phyloP scores from a whole-genome alignment of 2,329 filamentous ascomycete species.

The Calonectria hawksworthii region DNA sequence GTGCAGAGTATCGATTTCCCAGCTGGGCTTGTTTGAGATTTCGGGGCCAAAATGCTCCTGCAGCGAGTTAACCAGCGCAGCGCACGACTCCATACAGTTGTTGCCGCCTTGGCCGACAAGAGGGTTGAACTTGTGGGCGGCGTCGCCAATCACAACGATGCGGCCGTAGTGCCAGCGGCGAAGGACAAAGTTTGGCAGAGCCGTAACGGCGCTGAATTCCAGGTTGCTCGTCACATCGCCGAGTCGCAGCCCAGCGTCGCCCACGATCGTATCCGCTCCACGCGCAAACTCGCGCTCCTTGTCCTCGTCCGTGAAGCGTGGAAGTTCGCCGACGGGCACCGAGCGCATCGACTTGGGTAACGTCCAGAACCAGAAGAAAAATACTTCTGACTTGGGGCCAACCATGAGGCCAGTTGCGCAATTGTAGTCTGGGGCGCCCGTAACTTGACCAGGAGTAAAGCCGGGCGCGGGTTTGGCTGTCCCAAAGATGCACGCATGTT shows the following conservation, averaged over 20 bases:
- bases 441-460: neutral
- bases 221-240: neutral
- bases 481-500: constrained; percentile 6
- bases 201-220: neutral
- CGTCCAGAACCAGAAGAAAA: constrained; percentile 5
- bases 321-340: neutral
- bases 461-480: neutral
- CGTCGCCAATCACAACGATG: neutral
- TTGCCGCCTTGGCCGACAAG: neutral
- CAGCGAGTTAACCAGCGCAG: neutral
- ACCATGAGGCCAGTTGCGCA: neutral
- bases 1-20: neutral
- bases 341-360: neutral
- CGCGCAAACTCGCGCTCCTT: neutral
- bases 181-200: constrained; percentile 1
- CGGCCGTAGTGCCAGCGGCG: neutral
- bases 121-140: constrained; percentile 1
- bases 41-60: neutral
- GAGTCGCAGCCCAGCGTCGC: neutral
- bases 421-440: neutral
- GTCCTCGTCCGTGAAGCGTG: neutral
- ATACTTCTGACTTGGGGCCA: neutral
- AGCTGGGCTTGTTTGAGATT: neutral
- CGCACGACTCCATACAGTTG: constrained; percentile 1
- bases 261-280: neutral